Evolutionary conservation across 306 rosid genomes (phyloP).

Genomic region (Dryas drummondii): DNA sequence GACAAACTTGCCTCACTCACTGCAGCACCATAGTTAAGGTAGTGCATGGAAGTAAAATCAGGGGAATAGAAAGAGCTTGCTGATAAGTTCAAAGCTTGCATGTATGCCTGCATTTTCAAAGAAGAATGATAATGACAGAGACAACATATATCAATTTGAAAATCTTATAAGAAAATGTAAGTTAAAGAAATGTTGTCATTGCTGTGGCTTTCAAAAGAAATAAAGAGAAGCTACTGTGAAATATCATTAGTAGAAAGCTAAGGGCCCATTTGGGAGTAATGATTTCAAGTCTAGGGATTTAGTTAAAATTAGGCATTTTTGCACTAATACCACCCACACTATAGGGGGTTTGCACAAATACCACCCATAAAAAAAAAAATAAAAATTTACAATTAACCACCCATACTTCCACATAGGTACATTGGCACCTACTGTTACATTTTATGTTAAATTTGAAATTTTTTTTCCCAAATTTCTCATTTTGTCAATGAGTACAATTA

Average conservation of each 20-base stretch:
- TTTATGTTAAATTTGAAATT: no score
- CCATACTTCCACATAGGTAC: no score
- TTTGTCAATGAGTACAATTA: no score
- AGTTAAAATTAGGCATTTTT: no score
- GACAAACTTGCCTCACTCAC: constrained; percentile 69
- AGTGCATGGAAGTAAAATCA: constrained; percentile 33
- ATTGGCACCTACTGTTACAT: no score
- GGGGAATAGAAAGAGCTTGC: constrained; percentile 61
- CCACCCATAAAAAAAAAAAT: no score
- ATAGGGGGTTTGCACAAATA: no score
- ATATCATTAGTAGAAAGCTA: neutral
- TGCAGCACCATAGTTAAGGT: constrained; percentile 87
- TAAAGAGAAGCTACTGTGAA: neutral
- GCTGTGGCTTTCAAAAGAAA: neutral
- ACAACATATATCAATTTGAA: neutral
- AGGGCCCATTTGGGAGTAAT: no score
- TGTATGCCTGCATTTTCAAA: constrained; percentile 60
- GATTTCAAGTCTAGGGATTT: no score
- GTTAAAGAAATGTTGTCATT: neutral
- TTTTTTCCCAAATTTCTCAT: no score
- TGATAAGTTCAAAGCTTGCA: constrained; percentile 67
- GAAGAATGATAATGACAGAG: constrained; percentile 13
- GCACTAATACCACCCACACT: no score
- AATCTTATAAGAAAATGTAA: neutral
- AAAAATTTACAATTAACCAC: no score